A percentile compares a stretch with the other conserved stretches of the same genome.
Conservation (phyloP, 257 asterid genomes). For the Nicotiana tomentosiformis region DNA sequence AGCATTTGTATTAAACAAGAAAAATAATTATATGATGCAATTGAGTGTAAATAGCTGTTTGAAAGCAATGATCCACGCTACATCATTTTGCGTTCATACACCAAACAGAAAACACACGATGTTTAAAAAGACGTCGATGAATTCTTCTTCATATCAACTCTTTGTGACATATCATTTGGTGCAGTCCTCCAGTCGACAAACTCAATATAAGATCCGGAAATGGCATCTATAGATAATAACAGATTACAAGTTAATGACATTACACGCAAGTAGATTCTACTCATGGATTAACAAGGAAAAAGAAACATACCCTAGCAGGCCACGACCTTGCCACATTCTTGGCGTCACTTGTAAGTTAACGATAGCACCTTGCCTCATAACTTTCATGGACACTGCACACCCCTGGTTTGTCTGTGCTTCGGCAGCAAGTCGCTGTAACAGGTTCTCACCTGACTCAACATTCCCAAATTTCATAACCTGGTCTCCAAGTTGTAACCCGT, state of each 20-base stretch:
- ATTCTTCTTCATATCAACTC: not conserved
- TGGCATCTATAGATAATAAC: conserved; percentile 19
- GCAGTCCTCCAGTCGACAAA: not conserved
- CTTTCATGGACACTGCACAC: conserved; percentile 46
- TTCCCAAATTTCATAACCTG: conserved; percentile 81
- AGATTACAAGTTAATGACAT: not conserved
- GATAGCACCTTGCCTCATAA: conserved; percentile 69
- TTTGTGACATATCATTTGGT: not conserved
- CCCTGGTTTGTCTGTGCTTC: conserved; percentile 72
- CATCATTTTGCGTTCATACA: not conserved
- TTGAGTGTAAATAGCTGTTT: not conserved
- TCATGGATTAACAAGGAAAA: not conserved
- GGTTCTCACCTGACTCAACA: conserved; percentile 66
- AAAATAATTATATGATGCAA: not conserved
- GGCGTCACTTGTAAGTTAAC: conserved; percentile 64
- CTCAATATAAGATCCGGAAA: conserved; percentile 24
- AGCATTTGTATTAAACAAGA: not conserved
- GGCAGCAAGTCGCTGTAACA: conserved; percentile 64
- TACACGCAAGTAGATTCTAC: not conserved
- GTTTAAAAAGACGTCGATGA: not conserved
- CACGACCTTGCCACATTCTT: conserved; percentile 86
- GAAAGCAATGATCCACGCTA: not conserved
- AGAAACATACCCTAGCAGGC: conserved; percentile 65
- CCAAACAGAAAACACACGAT: not conserved
- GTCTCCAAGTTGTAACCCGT: conserved; percentile 93